Evolutionary conservation across 2,329 filamentous ascomycete species (phyloP), one percentile per base, ranked within the genome.

Genomic region (Plectosphaerella cucumerina): DNA sequence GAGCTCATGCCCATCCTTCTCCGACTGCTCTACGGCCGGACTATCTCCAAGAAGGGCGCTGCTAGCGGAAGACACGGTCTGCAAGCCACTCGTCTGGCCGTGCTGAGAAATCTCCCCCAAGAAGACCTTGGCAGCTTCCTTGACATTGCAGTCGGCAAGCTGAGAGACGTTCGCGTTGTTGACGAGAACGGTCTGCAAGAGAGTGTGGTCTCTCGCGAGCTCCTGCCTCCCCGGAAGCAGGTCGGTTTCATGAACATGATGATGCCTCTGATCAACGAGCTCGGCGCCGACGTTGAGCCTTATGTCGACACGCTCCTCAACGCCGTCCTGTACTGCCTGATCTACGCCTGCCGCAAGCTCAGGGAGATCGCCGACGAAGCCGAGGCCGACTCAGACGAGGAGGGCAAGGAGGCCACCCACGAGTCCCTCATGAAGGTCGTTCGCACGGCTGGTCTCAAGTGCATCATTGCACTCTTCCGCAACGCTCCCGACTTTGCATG

Each of bases 221-320:
- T 87, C 12, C 70, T 92, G 22, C 79, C 82, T 15, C 70, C 80
- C 11, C 83, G 92, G 60, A 94, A 92, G 67, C 93, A 97, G 67
- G 81, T 94, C 52, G 94, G 95, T 74, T 84, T 97, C 64, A 73
- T 96, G 48, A 96, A 95, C 64, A 94, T 97, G 90, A 78, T 94
- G 47, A 86, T 91, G 53, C 85, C 93, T 11, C 83, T 97, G 65
- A 84, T 97, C 53, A 87, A 87, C 51, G 90, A 94, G 49, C 80
- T 97, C 34, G 90, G 92, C 49, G 83, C 80, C 5, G 86, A 85
- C 49, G 82, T 95, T 49, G 69, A 76, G 3, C 80, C 84, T 0
- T 93, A 89, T 59, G 79, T 86, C 46, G 73, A 80, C 15, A 80
- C 78, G 12, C 76, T 97, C 5, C 75, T 93, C 55, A 85, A 93